phyloP scores from a whole-genome alignment of 2,329 filamentous ascomycete species.

The Endocalyx cinctus region DNA sequence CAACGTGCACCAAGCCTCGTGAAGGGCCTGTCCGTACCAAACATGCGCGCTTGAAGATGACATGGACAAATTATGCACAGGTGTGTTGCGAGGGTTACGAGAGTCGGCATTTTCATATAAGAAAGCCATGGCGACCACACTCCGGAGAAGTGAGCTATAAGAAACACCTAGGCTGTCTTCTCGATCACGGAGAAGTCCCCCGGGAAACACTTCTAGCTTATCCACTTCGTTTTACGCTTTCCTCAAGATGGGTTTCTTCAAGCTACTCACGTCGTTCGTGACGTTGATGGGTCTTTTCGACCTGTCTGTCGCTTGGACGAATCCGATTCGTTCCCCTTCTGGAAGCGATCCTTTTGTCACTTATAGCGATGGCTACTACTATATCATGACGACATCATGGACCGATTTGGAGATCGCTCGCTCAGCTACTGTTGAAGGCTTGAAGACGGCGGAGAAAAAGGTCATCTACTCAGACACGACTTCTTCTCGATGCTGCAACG shows the following conservation, averaged over 20 bases:
- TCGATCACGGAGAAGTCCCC: too few species aligned
- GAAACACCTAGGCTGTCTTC: too few species aligned
- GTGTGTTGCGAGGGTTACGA: too few species aligned
- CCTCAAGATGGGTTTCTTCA: slow-evolving; percentile 7
- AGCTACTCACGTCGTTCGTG: slow-evolving; percentile 6
- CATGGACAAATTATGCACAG: too few species aligned
- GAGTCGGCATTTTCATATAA: too few species aligned
- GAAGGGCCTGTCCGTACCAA: too few species aligned
- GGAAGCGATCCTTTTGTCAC: slow-evolving; percentile 51
- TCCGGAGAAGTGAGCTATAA: too few species aligned
- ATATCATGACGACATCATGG: slow-evolving; percentile 54
- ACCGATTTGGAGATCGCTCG: slow-evolving; percentile 50
- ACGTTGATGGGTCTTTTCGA: slow-evolving; percentile 5
- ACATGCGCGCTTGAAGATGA: too few species aligned
- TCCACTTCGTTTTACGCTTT: too few species aligned
- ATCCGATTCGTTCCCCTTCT: slow-evolving; percentile 44
- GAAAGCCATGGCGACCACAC: too few species aligned
- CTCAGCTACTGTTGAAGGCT: slow-evolving; percentile 47
- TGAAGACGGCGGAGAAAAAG: slow-evolving; percentile 50
- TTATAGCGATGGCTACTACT: slow-evolving; percentile 48
- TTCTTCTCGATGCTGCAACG: slow-evolving; percentile 45
- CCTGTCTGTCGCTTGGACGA: slow-evolving; percentile 36
- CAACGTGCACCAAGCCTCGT: too few species aligned
- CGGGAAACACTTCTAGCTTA: too few species aligned
- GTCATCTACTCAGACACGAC: slow-evolving; percentile 45